Percentiles rank a stretch among this genome's conserved stretches.
Conservation (phyloP, 1,139 yeast species). For the Saccharomycopsis phalli region DNA sequence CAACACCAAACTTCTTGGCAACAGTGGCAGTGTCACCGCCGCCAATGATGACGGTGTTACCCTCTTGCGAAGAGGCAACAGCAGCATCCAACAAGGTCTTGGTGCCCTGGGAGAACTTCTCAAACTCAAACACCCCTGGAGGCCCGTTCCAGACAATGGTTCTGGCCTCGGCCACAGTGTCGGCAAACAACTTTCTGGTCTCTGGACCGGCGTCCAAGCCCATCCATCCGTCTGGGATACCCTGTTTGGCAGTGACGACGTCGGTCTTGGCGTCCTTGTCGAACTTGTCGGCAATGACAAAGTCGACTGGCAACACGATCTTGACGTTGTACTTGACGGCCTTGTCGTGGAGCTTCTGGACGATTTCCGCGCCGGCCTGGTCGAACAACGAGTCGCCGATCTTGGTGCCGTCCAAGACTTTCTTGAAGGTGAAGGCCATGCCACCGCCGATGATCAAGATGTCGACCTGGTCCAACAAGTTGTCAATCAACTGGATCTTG, state of each 20-base stretch:
- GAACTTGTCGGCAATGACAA: slow-evolving; percentile 88
- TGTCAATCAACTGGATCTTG: slow-evolving; percentile 95
- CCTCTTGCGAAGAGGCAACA: slow-evolving; percentile 75
- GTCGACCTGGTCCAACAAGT: slow-evolving; percentile 91
- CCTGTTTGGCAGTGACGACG: slow-evolving; percentile 72
- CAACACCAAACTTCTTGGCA: slow-evolving; percentile 93
- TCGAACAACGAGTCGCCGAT: slow-evolving; percentile 90
- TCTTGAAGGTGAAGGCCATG: slow-evolving; percentile 97
- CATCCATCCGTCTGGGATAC: slow-evolving; percentile 90
- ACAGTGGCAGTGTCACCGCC: slow-evolving; percentile 99
- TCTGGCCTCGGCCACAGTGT: slow-evolving; percentile 81
- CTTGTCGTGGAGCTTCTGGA: slow-evolving; percentile 79
- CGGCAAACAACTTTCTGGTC: slow-evolving; percentile 65
- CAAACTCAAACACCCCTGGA: slow-evolving; percentile 98
- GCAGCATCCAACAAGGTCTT: slow-evolving; percentile 80
- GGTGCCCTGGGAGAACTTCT: slow-evolving; percentile 82
- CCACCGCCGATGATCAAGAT: slow-evolving; percentile 94
- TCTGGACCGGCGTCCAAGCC: slow-evolving; percentile 94
- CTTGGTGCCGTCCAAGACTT: slow-evolving; percentile 71
- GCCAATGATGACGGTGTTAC: slow-evolving; percentile 93
- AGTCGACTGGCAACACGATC: slow-evolving; percentile 86
- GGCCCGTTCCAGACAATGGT: slow-evolving; percentile 99
- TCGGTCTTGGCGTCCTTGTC: slow-evolving; percentile 81
- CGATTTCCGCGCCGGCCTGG: slow-evolving; percentile 88
- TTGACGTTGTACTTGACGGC: slow-evolving; percentile 92